Evolutionary conservation across 257 asterid genomes (phyloP).

Genomic region (Mentha longifolia): DNA sequence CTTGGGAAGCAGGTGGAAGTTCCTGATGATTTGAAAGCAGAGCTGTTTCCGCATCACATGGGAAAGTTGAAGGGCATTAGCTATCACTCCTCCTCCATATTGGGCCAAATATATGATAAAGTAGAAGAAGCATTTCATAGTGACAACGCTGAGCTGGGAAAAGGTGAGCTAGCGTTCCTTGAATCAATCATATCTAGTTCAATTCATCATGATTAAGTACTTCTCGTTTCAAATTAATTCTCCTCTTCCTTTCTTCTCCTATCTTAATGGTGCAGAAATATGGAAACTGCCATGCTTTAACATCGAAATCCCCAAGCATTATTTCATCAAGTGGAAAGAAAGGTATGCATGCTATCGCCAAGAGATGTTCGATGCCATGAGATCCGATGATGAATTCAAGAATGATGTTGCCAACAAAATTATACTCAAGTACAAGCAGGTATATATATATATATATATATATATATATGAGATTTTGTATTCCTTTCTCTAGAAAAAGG

Average conservation of each 20-base stretch:
- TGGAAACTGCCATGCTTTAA: slow-evolving; percentile 57
- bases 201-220: no score
- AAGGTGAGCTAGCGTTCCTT: slow-evolving; percentile 45
- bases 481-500: neutral
- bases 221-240: neutral
- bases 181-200: no score
- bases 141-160: slow-evolving; percentile 19
- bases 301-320: slow-evolving; percentile 32
- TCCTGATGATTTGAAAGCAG: slow-evolving; percentile 51
- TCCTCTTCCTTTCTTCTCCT: neutral
- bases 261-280: slow-evolving; percentile 42
- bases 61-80: slow-evolving; percentile 32
- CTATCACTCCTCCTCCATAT: slow-evolving; percentile 60
- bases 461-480: neutral
- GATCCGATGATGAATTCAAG: slow-evolving; percentile 37
- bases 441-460: no score
- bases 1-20: slow-evolving; percentile 51
- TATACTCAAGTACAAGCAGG: slow-evolving; percentile 70
- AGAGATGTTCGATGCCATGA: slow-evolving; percentile 57
- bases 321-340: slow-evolving; percentile 43
- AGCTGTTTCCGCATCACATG: slow-evolving; percentile 73
- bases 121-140: slow-evolving; percentile 43
- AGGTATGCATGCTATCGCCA: slow-evolving; percentile 49
- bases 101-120: slow-evolving; percentile 65
- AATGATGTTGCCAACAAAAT: slow-evolving; percentile 55